Conservation (phyloP, 805 yeast species). For the Candida yuanshanica region DNA sequence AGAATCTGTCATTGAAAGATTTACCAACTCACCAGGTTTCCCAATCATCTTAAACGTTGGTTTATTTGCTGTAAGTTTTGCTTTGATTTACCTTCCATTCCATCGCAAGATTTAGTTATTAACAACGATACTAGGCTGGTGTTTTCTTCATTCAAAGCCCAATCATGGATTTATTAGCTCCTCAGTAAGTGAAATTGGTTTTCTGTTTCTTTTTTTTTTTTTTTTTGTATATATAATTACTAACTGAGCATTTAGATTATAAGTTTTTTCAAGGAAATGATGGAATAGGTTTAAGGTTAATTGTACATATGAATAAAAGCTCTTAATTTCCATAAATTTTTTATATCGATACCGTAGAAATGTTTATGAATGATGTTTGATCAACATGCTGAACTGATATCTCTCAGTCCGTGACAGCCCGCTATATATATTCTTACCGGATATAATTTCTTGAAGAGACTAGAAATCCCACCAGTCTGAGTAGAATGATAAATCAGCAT, state of each 20-base stretch:
- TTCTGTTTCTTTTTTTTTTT: too few species aligned
- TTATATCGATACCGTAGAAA: too few species aligned
- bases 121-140: constrained; percentile 41
- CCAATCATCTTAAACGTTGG: constrained; percentile 58
- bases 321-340: too few species aligned
- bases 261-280: background rate
- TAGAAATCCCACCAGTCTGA: too few species aligned
- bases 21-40: constrained; percentile 60
- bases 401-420: too few species aligned
- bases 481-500: too few species aligned
- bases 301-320: background rate
- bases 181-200: constrained; percentile 45
- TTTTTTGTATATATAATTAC: constrained; percentile 6
- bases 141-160: constrained; percentile 74
- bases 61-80: constrained; percentile 42
- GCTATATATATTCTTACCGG: too few species aligned
- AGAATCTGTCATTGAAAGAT: constrained; percentile 36
- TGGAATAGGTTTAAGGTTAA: background rate
- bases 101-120: constrained; percentile 5
- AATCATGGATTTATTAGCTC: constrained; percentile 75
- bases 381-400: too few species aligned
- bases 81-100: constrained; percentile 2
- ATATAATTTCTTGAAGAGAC: too few species aligned
- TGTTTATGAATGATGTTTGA: too few species aligned
- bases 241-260: background rate